phyloP scores from a whole-genome alignment of 352 stramenopile genomes.

The Globisporangium abappressorium region DNA sequence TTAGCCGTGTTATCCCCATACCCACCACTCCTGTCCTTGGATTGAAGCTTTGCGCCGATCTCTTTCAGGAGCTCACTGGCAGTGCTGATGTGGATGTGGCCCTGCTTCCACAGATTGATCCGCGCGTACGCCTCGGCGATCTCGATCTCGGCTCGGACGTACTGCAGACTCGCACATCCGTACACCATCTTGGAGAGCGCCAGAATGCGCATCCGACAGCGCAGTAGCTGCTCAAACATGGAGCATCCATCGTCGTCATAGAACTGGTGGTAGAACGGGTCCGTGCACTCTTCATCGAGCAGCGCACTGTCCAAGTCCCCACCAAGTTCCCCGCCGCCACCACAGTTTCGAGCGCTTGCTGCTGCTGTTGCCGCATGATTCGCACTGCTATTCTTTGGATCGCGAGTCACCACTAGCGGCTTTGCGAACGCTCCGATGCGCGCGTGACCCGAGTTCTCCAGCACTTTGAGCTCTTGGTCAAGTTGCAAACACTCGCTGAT shows the following conservation, averaged over 20 bases:
- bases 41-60: conserved; percentile 15
- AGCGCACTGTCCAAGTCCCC: conserved; percentile 7
- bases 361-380: not conserved
- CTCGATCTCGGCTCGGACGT: conserved; percentile 46
- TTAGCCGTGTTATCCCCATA: too few species aligned
- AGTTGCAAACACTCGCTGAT: conserved; percentile 26
- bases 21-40: not conserved
- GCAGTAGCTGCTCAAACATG: conserved; percentile 60
- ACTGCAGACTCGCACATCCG: conserved; percentile 32
- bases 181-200: conserved; percentile 51
- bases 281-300: conserved; percentile 34
- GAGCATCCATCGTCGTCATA: conserved; percentile 53
- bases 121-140: conserved; percentile 52
- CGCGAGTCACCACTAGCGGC: conserved; percentile 31
- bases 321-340: not conserved
- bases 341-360: too few species aligned
- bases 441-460: conserved; percentile 60
- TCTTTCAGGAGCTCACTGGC: conserved; percentile 38
- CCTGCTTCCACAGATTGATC: conserved; percentile 72
- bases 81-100: conserved; percentile 36
- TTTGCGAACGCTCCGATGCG: conserved; percentile 60
- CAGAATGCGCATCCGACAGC: conserved; percentile 48
- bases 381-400: not conserved
- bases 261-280: conserved; percentile 61
- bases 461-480: conserved; percentile 53